These are phyloP conservation scores for Alloascoidea africana DNA, from an alignment of 805 yeast genomes.

Conservation along the genomic window DNA sequence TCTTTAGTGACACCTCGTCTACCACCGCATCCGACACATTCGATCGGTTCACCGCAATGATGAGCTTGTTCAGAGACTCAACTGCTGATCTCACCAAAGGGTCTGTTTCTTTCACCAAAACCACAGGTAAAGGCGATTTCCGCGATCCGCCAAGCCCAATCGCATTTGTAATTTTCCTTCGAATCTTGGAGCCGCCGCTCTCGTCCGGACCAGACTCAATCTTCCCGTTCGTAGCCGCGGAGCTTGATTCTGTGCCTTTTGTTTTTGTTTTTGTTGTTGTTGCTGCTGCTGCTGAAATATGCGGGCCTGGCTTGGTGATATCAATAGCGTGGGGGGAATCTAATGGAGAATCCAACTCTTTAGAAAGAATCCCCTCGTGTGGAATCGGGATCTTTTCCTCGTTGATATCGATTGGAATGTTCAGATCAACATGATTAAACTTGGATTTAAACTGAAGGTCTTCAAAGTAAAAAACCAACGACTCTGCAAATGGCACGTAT, in stretches of 20 bases:
- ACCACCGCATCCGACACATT: slow-evolving; percentile 14
- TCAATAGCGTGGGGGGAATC: slow-evolving; percentile 7
- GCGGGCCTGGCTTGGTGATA: slow-evolving; percentile 6
- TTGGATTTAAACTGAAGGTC: slow-evolving; percentile 17
- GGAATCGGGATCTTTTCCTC: neutral
- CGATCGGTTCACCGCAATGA: slow-evolving; percentile 21
- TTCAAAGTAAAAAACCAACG: slow-evolving; percentile 34
- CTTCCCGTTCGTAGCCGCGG: slow-evolving; percentile 13
- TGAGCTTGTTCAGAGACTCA: slow-evolving; percentile 18
- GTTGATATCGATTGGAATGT: slow-evolving; percentile 1
- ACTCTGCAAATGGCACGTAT: slow-evolving; percentile 50
- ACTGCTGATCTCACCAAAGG: slow-evolving; percentile 10
- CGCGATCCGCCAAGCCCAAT: too few species aligned
- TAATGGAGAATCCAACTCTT: slow-evolving; percentile 1
- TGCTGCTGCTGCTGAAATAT: slow-evolving; percentile 10
- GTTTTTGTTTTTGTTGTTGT: slow-evolving; percentile 20
- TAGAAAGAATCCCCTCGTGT: slow-evolving; percentile 5
- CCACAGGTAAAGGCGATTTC: slow-evolving; percentile 8
- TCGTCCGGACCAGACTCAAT: slow-evolving; percentile 18
- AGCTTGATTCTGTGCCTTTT: slow-evolving; percentile 9
- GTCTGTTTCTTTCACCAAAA: slow-evolving; percentile 9
- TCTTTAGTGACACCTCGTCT: slow-evolving; percentile 10
- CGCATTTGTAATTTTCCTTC: too few species aligned
- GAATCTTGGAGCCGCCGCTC: too few species aligned
- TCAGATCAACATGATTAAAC: slow-evolving; percentile 6